phyloP scores from a whole-genome alignment of 148 eudicot species.

The Fagopyrum tataricum region DNA sequence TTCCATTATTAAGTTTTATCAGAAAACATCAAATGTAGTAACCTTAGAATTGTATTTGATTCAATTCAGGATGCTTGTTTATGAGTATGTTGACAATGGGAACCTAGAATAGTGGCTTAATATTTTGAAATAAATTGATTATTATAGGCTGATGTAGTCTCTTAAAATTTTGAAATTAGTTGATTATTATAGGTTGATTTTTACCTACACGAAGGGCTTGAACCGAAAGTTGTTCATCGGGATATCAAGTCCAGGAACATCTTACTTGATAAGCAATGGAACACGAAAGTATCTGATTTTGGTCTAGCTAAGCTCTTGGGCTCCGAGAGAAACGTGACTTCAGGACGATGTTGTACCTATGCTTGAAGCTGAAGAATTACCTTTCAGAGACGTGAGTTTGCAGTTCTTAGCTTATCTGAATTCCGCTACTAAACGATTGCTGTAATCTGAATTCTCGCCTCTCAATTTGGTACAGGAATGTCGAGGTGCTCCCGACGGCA shows the following conservation, averaged over 20 bases:
- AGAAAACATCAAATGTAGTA: background rate
- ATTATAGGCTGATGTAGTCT: too few species aligned
- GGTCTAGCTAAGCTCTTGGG: conserved; percentile 87
- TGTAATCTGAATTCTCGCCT: background rate
- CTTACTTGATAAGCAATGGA: conserved; percentile 79
- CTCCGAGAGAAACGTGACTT: conserved; percentile 66
- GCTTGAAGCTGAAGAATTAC: conserved; percentile 79
- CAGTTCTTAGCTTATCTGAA: background rate
- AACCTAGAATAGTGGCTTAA: conserved; percentile 94
- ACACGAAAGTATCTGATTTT: conserved; percentile 76
- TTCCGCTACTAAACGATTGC: background rate
- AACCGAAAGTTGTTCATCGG: conserved; percentile 90
- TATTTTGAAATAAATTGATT: too few species aligned
- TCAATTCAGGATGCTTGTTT: conserved; percentile 67
- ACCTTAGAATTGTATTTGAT: conserved; percentile 14
- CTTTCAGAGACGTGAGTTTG: conserved; percentile 68
- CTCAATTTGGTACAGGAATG: conserved; percentile 40
- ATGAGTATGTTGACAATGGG: conserved; percentile 85
- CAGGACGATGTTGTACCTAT: conserved; percentile 84
- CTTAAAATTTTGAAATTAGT: background rate
- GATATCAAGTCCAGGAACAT: conserved; percentile 90
- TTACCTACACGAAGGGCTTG: conserved; percentile 94
- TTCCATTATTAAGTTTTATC: background rate
- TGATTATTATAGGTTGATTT: conserved; percentile 45
- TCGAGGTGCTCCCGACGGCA: conserved; percentile 32